phyloP scores from a whole-genome alignment of 1,284 basidiomycete genomes.

The Fomes fomentarius region DNA sequence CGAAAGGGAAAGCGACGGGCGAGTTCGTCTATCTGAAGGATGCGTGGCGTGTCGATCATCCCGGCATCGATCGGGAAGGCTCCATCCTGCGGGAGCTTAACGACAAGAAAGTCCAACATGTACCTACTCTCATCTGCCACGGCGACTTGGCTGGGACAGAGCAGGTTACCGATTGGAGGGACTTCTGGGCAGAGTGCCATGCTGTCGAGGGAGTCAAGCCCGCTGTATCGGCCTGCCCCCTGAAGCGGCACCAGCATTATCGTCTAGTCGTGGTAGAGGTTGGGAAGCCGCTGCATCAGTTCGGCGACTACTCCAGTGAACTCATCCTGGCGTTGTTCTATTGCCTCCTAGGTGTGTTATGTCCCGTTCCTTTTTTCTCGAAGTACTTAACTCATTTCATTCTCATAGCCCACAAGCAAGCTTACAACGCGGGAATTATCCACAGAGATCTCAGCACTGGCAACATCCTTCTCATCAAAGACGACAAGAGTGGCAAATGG shows the following conservation, averaged over 20 bases:
- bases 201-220: background rate
- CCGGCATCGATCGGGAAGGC: constrained; percentile 8
- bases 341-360: background rate
- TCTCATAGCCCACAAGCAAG: constrained; percentile 10
- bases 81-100: constrained; percentile 15
- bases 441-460: constrained; percentile 21
- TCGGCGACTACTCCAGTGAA: background rate
- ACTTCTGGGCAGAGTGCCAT: constrained; percentile 1
- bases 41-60: constrained; percentile 10
- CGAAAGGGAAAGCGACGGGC: background rate
- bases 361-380: background rate
- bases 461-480: constrained; percentile 9
- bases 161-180: constrained; percentile 2
- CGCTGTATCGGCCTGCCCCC: background rate
- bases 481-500: background rate
- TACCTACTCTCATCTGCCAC: constrained; percentile 10
- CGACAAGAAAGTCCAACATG: background rate
- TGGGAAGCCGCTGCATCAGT: background rate
- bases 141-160: constrained; percentile 1
- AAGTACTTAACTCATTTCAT: no score
- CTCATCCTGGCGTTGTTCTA: background rate
- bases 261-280: constrained; percentile 10
- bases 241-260: constrained; percentile 12
- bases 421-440: constrained; percentile 4
- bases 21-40: constrained; percentile 15